Evolutionary conservation across 208 protist genomes (phyloP), one percentile per base, ranked within the genome.

Genomic region (Leishmania mexicana): DNA sequence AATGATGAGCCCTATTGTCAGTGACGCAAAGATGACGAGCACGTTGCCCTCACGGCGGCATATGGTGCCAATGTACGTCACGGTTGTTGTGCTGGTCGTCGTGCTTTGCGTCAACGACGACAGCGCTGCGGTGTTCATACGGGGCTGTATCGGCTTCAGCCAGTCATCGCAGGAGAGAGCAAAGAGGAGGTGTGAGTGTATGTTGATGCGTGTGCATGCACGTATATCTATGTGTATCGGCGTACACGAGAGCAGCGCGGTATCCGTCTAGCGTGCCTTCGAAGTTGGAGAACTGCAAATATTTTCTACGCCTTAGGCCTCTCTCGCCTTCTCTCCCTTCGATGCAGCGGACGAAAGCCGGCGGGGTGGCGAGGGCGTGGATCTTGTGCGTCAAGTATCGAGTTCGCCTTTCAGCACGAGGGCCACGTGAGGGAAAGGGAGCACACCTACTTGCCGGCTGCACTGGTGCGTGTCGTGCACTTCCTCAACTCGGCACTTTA

Each of bases 1-100:
- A 7, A 91, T 17, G 3, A 91, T 73, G 31, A 91, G 71, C 38
- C 51, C 83, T 38, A 93, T 81, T 28, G 85, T 83, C 40, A 93
- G 35, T 21, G 87, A 81, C 31, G 85, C 83, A 72, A 88, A 81
- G 19, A 90, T 82, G 31, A 92, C 75, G 67, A 89, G 81, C 49
- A 81, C 76, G 47, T 88, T 67, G 24, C 81, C 85, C 40, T 90
- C 87, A 60, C 78, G 62, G 45, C 83, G 85, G 21, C 71, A 45
- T 45, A 89, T 83, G 19, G 78, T 51, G n/a, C 84, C 84, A 38
- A 85, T 82, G 78, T 81, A 81, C n/a, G 67, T 83, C 19, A 60
- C n/a, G 42, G 47, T 49, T 6, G 60, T 49, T 31, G 60, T 17
- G 42, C 17, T 70, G 31, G n/a, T 57, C 31, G 15, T 24, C 21